A percentile compares a stretch with the other conserved stretches of the same genome.
Conservation (phyloP, 495 filamentous ascomycete species). For the Zalerion maritima region DNA sequence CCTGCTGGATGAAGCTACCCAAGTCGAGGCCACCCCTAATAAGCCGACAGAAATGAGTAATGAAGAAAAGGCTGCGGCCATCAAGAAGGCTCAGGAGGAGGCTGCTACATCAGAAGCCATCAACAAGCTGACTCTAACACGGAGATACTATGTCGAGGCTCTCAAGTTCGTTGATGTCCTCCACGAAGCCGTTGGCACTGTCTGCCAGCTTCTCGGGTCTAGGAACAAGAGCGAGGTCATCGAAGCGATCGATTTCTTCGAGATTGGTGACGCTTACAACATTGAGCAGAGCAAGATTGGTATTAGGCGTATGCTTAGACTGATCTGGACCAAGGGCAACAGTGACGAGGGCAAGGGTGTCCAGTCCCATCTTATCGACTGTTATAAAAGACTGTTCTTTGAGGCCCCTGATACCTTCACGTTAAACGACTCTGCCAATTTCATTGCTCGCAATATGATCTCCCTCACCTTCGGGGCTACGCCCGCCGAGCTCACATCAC, state of each 20-base stretch:
- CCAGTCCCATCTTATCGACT: constrained; percentile 91
- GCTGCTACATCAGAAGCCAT: constrained; percentile 61
- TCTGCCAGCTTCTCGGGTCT: constrained; percentile 77
- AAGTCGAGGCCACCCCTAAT: constrained; percentile 49
- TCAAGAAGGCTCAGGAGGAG: constrained; percentile 57
- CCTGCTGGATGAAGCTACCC: constrained; percentile 83
- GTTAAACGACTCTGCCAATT: constrained; percentile 85
- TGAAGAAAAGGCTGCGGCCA: constrained; percentile 36
- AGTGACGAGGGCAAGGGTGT: constrained; percentile 98
- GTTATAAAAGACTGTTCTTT: constrained; percentile 91
- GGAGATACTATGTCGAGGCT: constrained; percentile 81
- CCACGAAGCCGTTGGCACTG: constrained; percentile 57
- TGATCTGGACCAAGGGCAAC: constrained; percentile 99
- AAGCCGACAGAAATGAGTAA: constrained; percentile 41
- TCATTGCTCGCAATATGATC: constrained; percentile 96
- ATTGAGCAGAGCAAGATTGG: constrained; percentile 81
- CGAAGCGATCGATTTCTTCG: constrained; percentile 98
- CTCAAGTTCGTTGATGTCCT: constrained; percentile 91
- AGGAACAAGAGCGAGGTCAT: constrained; percentile 97
- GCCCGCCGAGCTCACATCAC: constrained; percentile 81
- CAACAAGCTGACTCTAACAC: constrained; percentile 69
- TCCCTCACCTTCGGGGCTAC: constrained; percentile 91
- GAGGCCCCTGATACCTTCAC: constrained; percentile 78
- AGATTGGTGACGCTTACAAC: constrained; percentile 85
- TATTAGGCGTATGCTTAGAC: constrained; percentile 82